Evolutionary conservation across 306 rosid genomes (phyloP).

Genomic region (Nissolia schottii): DNA sequence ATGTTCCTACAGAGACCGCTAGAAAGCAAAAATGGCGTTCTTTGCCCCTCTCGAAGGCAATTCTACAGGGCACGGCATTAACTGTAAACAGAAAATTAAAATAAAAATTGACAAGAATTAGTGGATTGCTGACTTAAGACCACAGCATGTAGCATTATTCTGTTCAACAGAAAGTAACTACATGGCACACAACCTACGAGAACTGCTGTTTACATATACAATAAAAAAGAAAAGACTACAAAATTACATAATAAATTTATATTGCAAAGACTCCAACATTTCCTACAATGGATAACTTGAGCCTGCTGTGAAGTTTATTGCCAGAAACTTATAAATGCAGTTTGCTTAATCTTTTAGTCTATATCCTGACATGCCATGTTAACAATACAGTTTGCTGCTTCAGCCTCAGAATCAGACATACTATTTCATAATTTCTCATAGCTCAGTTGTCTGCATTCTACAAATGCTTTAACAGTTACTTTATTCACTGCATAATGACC

Average conservation of each 20-base stretch:
- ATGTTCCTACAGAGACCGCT: conserved; percentile 63
- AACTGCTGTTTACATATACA: background rate
- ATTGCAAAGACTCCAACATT: background rate
- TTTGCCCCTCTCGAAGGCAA: conserved; percentile 89
- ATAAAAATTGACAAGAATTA: conserved; percentile 13
- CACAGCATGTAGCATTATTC: background rate
- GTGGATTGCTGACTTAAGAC: background rate
- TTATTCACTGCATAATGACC: background rate
- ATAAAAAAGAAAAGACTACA: background rate
- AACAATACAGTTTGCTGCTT: background rate
- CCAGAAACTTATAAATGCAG: background rate
- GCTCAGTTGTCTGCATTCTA: background rate
- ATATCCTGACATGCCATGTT: background rate
- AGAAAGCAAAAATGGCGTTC: conserved; percentile 68
- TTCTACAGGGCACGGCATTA: conserved; percentile 82
- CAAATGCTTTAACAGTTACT: background rate
- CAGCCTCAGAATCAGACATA: conserved; percentile 7
- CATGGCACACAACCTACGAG: background rate
- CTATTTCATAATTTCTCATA: background rate
- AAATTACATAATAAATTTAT: background rate
- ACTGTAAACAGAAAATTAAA: conserved; percentile 48
- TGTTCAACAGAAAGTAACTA: conserved; percentile 5
- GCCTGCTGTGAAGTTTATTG: conserved; percentile 3
- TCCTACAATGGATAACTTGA: background rate
- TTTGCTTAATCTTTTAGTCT: background rate